phyloP scores from a whole-genome alignment of 2,329 filamentous ascomycete genomes.

The Pezicula rhizophila region DNA sequence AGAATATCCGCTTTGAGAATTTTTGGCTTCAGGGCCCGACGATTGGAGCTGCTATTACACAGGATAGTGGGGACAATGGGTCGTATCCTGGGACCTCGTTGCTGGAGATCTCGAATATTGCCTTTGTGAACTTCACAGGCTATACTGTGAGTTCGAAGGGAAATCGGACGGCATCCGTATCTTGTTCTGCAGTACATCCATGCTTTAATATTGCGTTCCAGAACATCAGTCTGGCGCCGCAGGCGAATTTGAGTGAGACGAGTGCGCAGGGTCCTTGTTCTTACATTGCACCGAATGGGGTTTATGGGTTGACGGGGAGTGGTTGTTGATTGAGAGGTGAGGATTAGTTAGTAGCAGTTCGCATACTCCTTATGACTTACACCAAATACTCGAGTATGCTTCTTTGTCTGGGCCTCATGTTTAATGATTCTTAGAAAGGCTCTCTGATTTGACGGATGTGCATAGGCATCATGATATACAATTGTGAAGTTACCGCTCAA shows the following conservation, averaged over 20 bases:
- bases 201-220: slow-evolving; percentile 45
- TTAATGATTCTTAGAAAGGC: no score
- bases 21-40: slow-evolving; percentile 42
- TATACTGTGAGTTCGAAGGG: slow-evolving; percentile 29
- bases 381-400: no score
- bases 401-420: no score
- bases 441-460: no score
- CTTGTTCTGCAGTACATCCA: slow-evolving; percentile 40
- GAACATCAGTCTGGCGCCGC: slow-evolving; percentile 28
- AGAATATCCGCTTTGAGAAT: slow-evolving; percentile 45
- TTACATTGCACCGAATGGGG: slow-evolving; percentile 22
- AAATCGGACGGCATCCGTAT: slow-evolving; percentile 34
- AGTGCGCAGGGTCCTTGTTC: slow-evolving; percentile 25
- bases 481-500: no score
- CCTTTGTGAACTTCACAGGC: slow-evolving; percentile 46
- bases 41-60: slow-evolving; percentile 36
- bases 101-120: slow-evolving; percentile 43
- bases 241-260: slow-evolving; percentile 9
- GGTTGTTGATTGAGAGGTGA: slow-evolving; percentile 13
- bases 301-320: slow-evolving; percentile 24
- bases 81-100: slow-evolving; percentile 40
- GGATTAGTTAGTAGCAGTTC: no score
- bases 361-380: no score
- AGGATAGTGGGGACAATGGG: slow-evolving; percentile 45
- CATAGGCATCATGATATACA: no score